A percentile compares a stretch with the other conserved stretches of the same genome.
Evolutionary conservation across 2,329 filamentous ascomycete species (phyloP).

Genomic region (Aspergillus ibericus): DNA sequence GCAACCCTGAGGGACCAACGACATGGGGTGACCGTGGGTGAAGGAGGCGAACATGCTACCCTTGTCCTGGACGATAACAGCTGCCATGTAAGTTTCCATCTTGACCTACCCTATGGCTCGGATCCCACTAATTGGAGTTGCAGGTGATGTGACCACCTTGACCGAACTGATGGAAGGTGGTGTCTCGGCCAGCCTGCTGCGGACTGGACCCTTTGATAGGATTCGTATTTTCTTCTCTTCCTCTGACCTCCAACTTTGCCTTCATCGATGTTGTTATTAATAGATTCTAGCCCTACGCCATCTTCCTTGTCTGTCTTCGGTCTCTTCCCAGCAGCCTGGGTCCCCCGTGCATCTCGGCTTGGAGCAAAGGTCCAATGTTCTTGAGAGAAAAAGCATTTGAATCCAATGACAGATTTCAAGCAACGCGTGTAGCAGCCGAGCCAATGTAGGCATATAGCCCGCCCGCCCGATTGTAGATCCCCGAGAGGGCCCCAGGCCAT

Average conservation of each 20-base stretch:
- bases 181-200: background rate
- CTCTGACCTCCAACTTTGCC: background rate
- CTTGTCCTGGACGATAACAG: constrained; percentile 7
- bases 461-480: too few relatives aligned
- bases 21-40: constrained; percentile 23
- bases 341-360: background rate
- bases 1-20: constrained; percentile 15
- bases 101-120: background rate
- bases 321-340: background rate
- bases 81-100: constrained; percentile 12
- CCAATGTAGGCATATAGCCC: too few relatives aligned
- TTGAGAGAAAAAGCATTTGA: background rate
- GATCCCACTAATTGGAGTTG: background rate
- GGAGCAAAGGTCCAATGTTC: background rate
- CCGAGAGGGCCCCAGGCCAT: too few relatives aligned
- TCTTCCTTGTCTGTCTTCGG: background rate
- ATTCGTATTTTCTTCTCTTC: constrained; percentile 1
- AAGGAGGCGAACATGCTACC: constrained; percentile 23
- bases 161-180: background rate
- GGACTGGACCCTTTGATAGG: background rate
- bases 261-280: background rate
- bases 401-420: background rate
- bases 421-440: too few relatives aligned
- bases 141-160: constrained; percentile 34
- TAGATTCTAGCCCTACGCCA: background rate